A percentile compares a stretch with the other conserved stretches of the same genome.
Evolutionary conservation across 2,329 filamentous ascomycete genomes (phyloP).

Genomic region (Colletotrichum viniferum): DNA sequence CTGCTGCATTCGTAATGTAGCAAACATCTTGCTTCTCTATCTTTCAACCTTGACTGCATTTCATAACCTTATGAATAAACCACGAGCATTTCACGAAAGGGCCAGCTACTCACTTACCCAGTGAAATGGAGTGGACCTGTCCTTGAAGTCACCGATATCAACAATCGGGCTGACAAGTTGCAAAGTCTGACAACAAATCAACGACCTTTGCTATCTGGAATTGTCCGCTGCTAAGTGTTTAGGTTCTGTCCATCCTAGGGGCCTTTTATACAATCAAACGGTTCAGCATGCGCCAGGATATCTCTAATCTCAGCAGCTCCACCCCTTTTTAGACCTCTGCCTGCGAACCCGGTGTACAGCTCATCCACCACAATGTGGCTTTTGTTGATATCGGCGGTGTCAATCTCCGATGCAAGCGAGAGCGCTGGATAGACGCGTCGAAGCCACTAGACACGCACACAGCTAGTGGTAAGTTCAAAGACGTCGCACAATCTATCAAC

Average conservation of each 20-base stretch:
- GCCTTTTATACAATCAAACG: too few species aligned
- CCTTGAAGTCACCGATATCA: neutral
- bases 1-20: too few species aligned
- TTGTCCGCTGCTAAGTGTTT: neutral
- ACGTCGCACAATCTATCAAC: neutral
- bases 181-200: neutral
- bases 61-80: neutral
- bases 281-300: too few species aligned
- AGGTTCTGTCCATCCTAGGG: neutral
- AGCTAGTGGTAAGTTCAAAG: too few species aligned
- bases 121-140: accelerated
- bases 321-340: too few species aligned
- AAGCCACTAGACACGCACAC: neutral
- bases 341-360: too few species aligned
- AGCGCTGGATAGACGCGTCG: too few species aligned
- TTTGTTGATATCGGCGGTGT: too few species aligned
- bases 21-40: too few species aligned
- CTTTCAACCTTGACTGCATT: neutral
- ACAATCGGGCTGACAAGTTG: neutral
- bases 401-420: too few species aligned
- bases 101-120: neutral
- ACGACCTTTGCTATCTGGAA: too few species aligned
- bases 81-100: neutral
- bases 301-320: too few species aligned
- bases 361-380: neutral